Evolutionary conservation across 805 yeast species (phyloP), one percentile per base, ranked within the genome.

Genomic region (Tetrapisispora pingtungensis): DNA sequence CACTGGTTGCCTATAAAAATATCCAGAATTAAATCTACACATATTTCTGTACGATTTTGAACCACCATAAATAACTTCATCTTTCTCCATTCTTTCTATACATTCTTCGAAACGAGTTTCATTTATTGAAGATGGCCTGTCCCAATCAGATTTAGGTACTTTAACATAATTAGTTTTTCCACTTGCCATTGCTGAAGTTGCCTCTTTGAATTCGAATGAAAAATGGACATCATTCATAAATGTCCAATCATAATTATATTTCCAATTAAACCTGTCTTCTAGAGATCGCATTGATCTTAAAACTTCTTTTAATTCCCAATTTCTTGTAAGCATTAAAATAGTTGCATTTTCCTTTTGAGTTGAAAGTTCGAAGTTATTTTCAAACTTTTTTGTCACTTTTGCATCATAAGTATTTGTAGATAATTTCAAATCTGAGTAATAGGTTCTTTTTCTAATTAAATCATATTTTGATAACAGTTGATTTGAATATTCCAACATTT

Each of bases 21-120:
- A 84, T 0, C 97, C 97, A 2, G 95, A 82, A 59, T 93, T 93
- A 68, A 83, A 90, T 35, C 96, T 74, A 65, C 97, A 93, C 97
- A 93, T 93, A 64, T 90, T 90, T 59, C 97, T 75, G 57, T 84
- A 84, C 1, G 86, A 78, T 51, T 68, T 62, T 1, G 84, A 76
- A 27, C 68, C 74, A 1, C 88, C 90, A 58, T 84, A 84, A 1
- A 82, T 62, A 7, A 84, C 76, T 3, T 71, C 69, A 8, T 70
- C 59, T 14, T 69, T 67, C 12, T 56, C 64, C 68, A 74, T 66
- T 2, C 72, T 59, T 15, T 66, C 61, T 45, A 81, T 53, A 27
- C 70, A 63, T 48, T 71, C 69, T 22, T 74, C 69, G 58, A 78
- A 75, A 33, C 54, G 68, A 5, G 77, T 75, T 50, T 72, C 64